These are phyloP conservation scores for Neoascochyta sp. DNA, from an alignment of 2,329 filamentous ascomycete genomes.

Conservation along the genomic window DNA sequence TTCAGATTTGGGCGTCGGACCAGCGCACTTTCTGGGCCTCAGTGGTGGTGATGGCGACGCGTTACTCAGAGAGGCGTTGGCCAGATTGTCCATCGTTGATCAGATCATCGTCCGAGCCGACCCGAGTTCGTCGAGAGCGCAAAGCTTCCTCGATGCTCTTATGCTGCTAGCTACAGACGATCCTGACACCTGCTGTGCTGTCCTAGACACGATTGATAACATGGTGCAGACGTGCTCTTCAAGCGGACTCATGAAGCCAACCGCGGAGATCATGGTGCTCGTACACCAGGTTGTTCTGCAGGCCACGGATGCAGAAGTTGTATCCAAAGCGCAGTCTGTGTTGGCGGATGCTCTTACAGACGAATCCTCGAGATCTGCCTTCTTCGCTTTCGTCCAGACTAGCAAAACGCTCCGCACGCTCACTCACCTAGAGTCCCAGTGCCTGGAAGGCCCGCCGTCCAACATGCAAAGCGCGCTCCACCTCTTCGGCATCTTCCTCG, in stretches of 20 bases:
- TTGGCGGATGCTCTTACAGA: constrained; percentile 20
- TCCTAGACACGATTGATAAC: constrained; percentile 20
- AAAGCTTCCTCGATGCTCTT: constrained; percentile 23
- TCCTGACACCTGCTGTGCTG: constrained; percentile 24
- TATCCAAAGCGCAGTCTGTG: constrained; percentile 27
- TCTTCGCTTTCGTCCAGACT: constrained; percentile 16
- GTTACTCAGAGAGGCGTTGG: constrained; percentile 19
- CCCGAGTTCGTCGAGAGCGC: constrained; percentile 15
- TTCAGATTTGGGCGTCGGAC: constrained; percentile 16
- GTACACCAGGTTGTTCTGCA: constrained; percentile 17
- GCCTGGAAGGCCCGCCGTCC: constrained; percentile 25
- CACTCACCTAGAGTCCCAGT: constrained; percentile 25
- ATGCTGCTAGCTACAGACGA: constrained; percentile 19
- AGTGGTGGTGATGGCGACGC: constrained; percentile 9
- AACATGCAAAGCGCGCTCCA: constrained; percentile 30
- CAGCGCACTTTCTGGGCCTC: constrained; percentile 13
- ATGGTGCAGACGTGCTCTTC: constrained; percentile 11
- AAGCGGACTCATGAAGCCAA: constrained; percentile 11
- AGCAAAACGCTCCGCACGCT: constrained; percentile 15
- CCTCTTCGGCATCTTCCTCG: constrained; percentile 32
- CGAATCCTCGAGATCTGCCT: constrained; percentile 4
- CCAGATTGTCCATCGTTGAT: constrained; percentile 24
- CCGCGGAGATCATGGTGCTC: constrained; percentile 17
- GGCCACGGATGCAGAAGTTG: constrained; percentile 25
- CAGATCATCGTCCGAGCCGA: constrained; percentile 20